Base-by-base conservation (phyloP, 768 basidiomycete species). In the Tylopilus felleus region DNA sequence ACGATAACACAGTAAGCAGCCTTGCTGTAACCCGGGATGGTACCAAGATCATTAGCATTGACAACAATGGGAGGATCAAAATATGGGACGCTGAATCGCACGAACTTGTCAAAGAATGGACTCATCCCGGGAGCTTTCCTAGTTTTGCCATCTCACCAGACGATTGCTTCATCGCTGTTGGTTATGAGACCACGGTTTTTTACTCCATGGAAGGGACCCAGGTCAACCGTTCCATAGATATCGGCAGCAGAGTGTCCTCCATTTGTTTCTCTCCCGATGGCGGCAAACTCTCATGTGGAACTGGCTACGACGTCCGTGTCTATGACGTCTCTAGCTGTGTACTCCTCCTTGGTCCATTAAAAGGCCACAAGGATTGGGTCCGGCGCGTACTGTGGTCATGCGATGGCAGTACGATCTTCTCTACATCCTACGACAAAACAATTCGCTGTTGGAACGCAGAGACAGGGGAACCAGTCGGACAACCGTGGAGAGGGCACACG, bases 401-500 rank as follows among this genome's bases (percentile, higher is more conserved):
- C 4, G 59, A 60, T 29, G 61, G 61, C 6, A 51, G 22, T 29
- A 49, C 7, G 4, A 19, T 63, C 13, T 60, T 53, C 44, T 53
- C 59, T 27, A 14, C 5, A 2, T 50, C 47, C 0, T 0, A 1
- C 4, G 22, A 48, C 19, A 10, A 49, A 16, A 39, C 48, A 0
- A 60, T 58, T 39, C 42, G 40, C 9, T 51, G 49, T 10, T 64
- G 62, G 62, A 19, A 51, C 13, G 8, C 44, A 1, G 9, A 19
- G 1, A 43, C 55, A 10, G 53, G 56, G 3, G 4, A 43, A 22
- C 41, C 10, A 14, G 25, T 64, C 5, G 55, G 51, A 50, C 19
- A 19, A 1, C 54, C 47, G 0, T 58, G 62, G 62, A 14, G 3
- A 52, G 29, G 64, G 17, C 62, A 71, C 33, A 51, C 63, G 0